Evolutionary conservation across 2,329 filamentous ascomycete species (phyloP).

Genomic region (Fusarium nygamai): DNA sequence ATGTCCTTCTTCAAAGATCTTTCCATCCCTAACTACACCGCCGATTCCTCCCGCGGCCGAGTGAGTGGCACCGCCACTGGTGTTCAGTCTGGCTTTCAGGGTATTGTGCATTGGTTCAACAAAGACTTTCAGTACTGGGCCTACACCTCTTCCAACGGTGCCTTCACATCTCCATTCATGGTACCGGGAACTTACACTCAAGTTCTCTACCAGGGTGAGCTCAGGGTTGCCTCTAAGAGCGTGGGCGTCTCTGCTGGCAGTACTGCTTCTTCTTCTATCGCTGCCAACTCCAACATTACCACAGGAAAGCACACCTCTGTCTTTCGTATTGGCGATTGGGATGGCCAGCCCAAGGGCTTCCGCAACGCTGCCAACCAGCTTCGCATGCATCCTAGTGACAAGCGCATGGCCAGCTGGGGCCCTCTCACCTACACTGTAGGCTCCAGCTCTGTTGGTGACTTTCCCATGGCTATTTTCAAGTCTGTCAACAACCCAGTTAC

Average conservation of each 20-base stretch:
- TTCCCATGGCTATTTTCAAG: constrained; percentile 75
- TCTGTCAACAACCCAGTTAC: constrained; percentile 67
- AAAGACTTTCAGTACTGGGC: constrained; percentile 71
- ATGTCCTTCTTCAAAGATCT: constrained; percentile 69
- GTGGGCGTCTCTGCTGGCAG: constrained; percentile 62
- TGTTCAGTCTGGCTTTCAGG: constrained; percentile 60
- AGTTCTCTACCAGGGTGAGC: constrained; percentile 70
- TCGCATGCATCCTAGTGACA: constrained; percentile 74
- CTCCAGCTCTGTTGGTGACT: constrained; percentile 59
- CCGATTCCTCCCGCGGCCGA: constrained; percentile 64
- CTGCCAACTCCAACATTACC: constrained; percentile 55
- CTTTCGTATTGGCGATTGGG: constrained; percentile 73
- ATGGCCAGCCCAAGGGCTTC: constrained; percentile 72
- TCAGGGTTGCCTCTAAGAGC: constrained; percentile 60
- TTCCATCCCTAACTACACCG: constrained; percentile 66
- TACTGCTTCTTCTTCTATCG: constrained; percentile 61
- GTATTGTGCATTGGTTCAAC: constrained; percentile 75
- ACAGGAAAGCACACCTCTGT: constrained; percentile 61
- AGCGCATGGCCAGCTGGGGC: constrained; percentile 70
- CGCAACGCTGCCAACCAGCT: constrained; percentile 73
- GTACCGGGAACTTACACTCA: constrained; percentile 76
- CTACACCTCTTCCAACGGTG: constrained; percentile 62
- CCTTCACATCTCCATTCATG: constrained; percentile 73
- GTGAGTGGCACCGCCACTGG: constrained; percentile 71
- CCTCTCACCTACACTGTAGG: constrained; percentile 70